These are phyloP conservation scores for Leccinellum albellum DNA, from an alignment of 768 basidiomycete genomes.

Conservation along the genomic window DNA sequence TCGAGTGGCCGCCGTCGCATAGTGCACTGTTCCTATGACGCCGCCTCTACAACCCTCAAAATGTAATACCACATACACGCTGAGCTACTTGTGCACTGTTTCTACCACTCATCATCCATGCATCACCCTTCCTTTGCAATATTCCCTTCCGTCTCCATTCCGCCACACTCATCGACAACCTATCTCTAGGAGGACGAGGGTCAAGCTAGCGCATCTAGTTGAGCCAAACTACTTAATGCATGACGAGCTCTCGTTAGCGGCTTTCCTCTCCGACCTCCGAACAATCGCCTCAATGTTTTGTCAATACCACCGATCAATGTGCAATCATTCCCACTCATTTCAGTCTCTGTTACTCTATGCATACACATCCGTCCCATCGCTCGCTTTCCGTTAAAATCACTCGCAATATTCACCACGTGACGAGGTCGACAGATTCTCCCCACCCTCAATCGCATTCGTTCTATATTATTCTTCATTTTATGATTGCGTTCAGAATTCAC, in stretches of 20 bases:
- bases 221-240: slow-evolving; percentile 21
- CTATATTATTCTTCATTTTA: slow-evolving; percentile 85
- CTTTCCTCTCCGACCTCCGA: slow-evolving; percentile 10
- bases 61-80: slow-evolving; percentile 72
- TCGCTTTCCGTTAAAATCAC: slow-evolving; percentile 38
- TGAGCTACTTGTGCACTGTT: slow-evolving; percentile 59
- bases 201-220: slow-evolving; percentile 11
- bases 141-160: slow-evolving; percentile 40
- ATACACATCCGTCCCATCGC: slow-evolving; percentile 50
- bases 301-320: slow-evolving; percentile 26
- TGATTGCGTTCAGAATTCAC: slow-evolving; percentile 42
- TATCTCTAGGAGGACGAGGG: slow-evolving; percentile 34
- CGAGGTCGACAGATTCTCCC: slow-evolving; percentile 52
- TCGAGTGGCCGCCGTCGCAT: slow-evolving; percentile 52
- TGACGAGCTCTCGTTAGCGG: slow-evolving; percentile 6
- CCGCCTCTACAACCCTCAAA: slow-evolving; percentile 58
- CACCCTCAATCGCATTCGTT: slow-evolving; percentile 51
- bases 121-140: slow-evolving; percentile 62
- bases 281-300: slow-evolving; percentile 11
- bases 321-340: slow-evolving; percentile 42
- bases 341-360: slow-evolving; percentile 50
- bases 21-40: slow-evolving; percentile 40
- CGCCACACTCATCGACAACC: slow-evolving; percentile 48
- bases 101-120: slow-evolving; percentile 64
- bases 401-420: slow-evolving; percentile 46